Evolutionary conservation across 1,139 yeast species (phyloP).

Genomic region (Yamadazyma conglobata): DNA sequence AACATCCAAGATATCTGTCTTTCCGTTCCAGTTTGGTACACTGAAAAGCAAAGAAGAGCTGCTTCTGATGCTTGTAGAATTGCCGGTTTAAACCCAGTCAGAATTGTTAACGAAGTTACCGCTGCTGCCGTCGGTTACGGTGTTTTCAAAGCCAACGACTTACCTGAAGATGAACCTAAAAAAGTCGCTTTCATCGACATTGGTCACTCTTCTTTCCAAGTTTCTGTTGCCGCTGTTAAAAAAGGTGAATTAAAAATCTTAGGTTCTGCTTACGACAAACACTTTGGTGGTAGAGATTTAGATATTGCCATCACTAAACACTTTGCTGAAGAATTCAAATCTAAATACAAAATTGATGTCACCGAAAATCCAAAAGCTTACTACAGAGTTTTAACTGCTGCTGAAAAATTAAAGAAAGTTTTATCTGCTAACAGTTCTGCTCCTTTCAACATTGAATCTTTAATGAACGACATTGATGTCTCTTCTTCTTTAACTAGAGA

Average conservation of each 20-base stretch:
- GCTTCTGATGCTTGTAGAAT: slow-evolving; percentile 92
- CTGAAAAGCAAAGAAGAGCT: slow-evolving; percentile 96
- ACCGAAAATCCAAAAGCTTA: slow-evolving; percentile 90
- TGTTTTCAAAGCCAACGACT: slow-evolving; percentile 93
- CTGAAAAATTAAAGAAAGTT: slow-evolving; percentile 93
- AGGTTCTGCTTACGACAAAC: slow-evolving; percentile 90
- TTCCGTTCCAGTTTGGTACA: slow-evolving; percentile 97
- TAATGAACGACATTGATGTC: slow-evolving; percentile 96
- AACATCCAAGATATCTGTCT: slow-evolving; percentile 82
- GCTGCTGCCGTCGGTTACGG: slow-evolving; percentile 99
- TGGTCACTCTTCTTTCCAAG: slow-evolving; percentile 95
- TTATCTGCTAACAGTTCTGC: slow-evolving; percentile 94
- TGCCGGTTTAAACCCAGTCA: slow-evolving; percentile 96
- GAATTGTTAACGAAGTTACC: slow-evolving; percentile 94
- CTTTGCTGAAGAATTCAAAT: slow-evolving; percentile 87
- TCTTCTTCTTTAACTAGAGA: slow-evolving; percentile 87
- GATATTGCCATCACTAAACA: slow-evolving; percentile 92
- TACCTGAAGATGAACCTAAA: slow-evolving; percentile 88
- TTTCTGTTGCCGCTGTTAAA: slow-evolving; percentile 86
- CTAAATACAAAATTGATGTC: slow-evolving; percentile 91
- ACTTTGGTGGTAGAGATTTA: slow-evolving; percentile 97
- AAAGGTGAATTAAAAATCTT: slow-evolving; percentile 93
- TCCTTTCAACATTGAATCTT: slow-evolving; percentile 92
- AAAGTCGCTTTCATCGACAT: slow-evolving; percentile 92
- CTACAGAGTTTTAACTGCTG: slow-evolving; percentile 85